Conservation (phyloP, 176 grass and related monocot species). For the Lolium rigidum region DNA sequence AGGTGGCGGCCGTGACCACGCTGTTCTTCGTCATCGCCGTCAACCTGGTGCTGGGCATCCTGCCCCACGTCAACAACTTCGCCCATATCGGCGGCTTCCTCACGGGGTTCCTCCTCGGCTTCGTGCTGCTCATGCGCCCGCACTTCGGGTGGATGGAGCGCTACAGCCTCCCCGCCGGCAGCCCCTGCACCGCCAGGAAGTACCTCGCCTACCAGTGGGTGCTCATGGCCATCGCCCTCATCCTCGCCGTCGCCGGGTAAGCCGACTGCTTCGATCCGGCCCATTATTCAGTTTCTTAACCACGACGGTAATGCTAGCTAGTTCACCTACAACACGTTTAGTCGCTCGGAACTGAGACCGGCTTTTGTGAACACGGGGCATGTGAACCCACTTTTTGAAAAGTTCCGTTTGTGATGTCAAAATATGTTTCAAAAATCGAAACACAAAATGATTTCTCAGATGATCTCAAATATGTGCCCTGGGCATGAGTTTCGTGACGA, state of each 20-base stretch:
- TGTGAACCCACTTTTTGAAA: too few species aligned
- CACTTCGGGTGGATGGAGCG: slow-evolving; percentile 78
- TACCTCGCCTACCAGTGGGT: slow-evolving; percentile 76
- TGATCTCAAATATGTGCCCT: too few species aligned
- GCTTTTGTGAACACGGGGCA: too few species aligned
- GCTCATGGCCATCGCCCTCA: slow-evolving; percentile 46
- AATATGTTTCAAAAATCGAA: too few species aligned
- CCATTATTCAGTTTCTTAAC: not conserved
- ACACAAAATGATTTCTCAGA: too few species aligned
- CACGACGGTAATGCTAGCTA: too few species aligned
- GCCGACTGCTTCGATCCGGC: not conserved
- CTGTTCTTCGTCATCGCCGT: slow-evolving; percentile 75
- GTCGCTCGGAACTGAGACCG: too few species aligned
- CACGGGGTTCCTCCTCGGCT: slow-evolving; percentile 82
- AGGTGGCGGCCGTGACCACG: slow-evolving; percentile 72
- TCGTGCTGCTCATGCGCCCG: slow-evolving; percentile 78
- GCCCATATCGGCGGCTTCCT: slow-evolving; percentile 85
- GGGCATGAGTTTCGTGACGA: too few species aligned
- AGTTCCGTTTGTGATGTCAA: too few species aligned
- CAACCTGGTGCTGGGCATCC: slow-evolving; percentile 87
- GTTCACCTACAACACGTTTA: not conserved
- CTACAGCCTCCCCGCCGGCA: slow-evolving; percentile 51
- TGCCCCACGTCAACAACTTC: slow-evolving; percentile 93
- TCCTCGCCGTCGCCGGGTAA: slow-evolving; percentile 67
- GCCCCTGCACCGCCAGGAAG: slow-evolving; percentile 53